Percentiles rank a stretch among this genome's conserved stretches.
Conservation (phyloP, 2,329 filamentous ascomycete species). For the Cadophora sp. region DNA sequence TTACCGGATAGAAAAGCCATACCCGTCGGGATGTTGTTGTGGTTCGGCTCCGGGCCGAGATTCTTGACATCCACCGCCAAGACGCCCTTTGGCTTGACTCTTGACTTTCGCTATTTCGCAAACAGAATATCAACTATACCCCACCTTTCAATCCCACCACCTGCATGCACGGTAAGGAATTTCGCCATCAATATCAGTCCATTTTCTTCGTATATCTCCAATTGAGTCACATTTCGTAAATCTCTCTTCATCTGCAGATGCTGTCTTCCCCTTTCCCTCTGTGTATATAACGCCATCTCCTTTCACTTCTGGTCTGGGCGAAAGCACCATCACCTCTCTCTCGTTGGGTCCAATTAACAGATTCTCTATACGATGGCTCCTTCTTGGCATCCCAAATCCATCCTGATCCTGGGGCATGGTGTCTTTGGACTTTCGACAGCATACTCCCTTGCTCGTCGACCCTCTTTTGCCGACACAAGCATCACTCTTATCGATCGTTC, state of each 20-base stretch:
- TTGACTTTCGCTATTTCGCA: slow-evolving; percentile 7
- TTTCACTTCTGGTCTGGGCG: neutral
- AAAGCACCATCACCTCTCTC: neutral
- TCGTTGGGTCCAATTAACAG: neutral
- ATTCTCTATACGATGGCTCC: slow-evolving; percentile 18
- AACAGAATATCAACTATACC: slow-evolving; percentile 10
- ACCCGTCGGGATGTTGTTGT: neutral
- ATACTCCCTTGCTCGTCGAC: slow-evolving; percentile 70
- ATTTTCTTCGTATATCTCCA: neutral
- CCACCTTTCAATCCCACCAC: slow-evolving; percentile 14
- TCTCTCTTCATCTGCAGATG: neutral
- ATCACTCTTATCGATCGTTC: slow-evolving; percentile 68
- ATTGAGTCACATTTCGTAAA: slow-evolving; percentile 9
- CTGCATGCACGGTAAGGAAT: slow-evolving; percentile 6
- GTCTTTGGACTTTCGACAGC: slow-evolving; percentile 70
- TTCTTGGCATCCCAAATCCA: slow-evolving; percentile 50
- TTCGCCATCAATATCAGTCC: neutral
- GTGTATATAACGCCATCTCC: neutral
- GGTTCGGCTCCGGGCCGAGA: neutral
- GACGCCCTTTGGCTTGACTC: neutral
- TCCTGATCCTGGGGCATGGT: slow-evolving; percentile 71
- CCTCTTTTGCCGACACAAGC: slow-evolving; percentile 55
- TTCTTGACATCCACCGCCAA: slow-evolving; percentile 1
- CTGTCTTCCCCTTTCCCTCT: neutral
- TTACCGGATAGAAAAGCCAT: no score